Evolutionary conservation across 73 alveolate genomes (phyloP).

Genomic region (Urostyla sp.): DNA sequence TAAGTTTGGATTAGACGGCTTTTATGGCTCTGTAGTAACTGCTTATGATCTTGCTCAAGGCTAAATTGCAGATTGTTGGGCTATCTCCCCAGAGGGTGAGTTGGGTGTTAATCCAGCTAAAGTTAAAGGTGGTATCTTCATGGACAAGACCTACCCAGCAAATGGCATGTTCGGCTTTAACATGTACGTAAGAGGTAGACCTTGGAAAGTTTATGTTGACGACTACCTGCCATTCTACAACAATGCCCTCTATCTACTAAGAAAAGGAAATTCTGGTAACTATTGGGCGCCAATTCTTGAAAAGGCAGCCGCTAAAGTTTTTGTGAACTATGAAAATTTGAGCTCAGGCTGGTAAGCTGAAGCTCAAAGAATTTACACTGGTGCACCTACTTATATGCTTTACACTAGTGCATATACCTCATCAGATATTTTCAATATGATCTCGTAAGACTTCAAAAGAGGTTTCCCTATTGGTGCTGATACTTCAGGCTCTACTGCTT

Average conservation of each 20-base stretch:
- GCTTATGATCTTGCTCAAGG: slow-evolving; percentile 33
- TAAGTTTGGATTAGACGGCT: too few relatives aligned
- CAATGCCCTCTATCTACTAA: not conserved
- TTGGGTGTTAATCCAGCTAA: not conserved
- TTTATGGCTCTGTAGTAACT: not conserved
- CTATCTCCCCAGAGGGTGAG: slow-evolving; percentile 5
- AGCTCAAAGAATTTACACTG: slow-evolving; percentile 26
- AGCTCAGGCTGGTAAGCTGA: slow-evolving; percentile 53
- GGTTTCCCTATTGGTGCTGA: slow-evolving; percentile 34
- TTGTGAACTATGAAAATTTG: slow-evolving; percentile 36
- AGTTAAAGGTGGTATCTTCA: slow-evolving; percentile 2
- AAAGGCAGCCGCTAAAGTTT: slow-evolving; percentile 30
- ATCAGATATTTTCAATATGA: not conserved
- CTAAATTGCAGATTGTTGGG: slow-evolving; percentile 28
- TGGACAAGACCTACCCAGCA: slow-evolving; percentile 6
- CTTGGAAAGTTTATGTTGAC: slow-evolving; percentile 27
- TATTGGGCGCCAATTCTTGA: slow-evolving; percentile 26
- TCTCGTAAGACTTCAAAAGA: not conserved
- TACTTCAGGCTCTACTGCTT: slow-evolving; percentile 6
- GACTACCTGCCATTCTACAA: slow-evolving; percentile 32
- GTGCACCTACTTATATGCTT: slow-evolving; percentile 41
- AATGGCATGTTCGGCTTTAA: slow-evolving; percentile 35
- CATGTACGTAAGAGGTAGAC: slow-evolving; percentile 26
- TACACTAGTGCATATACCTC: not conserved
- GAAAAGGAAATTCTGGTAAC: slow-evolving; percentile 18